Conservation (phyloP, 306 rosid species). For the Abrus precatorius region DNA sequence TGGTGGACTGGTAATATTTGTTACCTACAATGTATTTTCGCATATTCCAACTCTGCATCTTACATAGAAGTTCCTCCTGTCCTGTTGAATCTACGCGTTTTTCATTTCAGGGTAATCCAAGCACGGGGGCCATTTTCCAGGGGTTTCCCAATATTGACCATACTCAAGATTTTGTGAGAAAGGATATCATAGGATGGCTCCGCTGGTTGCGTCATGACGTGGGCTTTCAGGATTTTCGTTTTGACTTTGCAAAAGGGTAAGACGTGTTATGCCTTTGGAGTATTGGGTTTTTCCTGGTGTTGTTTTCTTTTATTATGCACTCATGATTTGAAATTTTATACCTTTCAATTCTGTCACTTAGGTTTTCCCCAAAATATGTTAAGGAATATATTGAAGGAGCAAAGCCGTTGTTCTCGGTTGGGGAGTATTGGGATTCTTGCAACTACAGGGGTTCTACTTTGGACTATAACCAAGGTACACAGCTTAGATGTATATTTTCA, state of each 20-base stretch:
- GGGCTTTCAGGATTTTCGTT: slow-evolving; percentile 94
- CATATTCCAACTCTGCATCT: slow-evolving; percentile 26
- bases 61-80: background rate
- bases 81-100: background rate
- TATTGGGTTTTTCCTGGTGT: background rate
- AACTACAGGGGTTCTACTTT: slow-evolving; percentile 69
- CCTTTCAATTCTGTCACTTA: slow-evolving; percentile 45
- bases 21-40: slow-evolving; percentile 1
- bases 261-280: slow-evolving; percentile 14
- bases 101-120: slow-evolving; percentile 68
- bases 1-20: slow-evolving; percentile 79
- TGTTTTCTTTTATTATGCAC: slow-evolving; percentile 2
- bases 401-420: slow-evolving; percentile 83
- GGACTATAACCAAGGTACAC: slow-evolving; percentile 90
- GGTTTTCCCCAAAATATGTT: slow-evolving; percentile 84
- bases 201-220: slow-evolving; percentile 71
- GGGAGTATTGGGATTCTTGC: slow-evolving; percentile 96
- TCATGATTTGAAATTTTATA: slow-evolving; percentile 16
- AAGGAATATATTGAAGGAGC: slow-evolving; percentile 89
- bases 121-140: slow-evolving; percentile 79
- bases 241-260: slow-evolving; percentile 93
- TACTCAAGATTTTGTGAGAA: slow-evolving; percentile 83
- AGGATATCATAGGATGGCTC: slow-evolving; percentile 83
- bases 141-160: slow-evolving; percentile 97
- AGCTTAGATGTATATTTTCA: background rate